phyloP scores from a whole-genome alignment of 1,284 basidiomycete genomes.

The Trichosporon faecale region DNA sequence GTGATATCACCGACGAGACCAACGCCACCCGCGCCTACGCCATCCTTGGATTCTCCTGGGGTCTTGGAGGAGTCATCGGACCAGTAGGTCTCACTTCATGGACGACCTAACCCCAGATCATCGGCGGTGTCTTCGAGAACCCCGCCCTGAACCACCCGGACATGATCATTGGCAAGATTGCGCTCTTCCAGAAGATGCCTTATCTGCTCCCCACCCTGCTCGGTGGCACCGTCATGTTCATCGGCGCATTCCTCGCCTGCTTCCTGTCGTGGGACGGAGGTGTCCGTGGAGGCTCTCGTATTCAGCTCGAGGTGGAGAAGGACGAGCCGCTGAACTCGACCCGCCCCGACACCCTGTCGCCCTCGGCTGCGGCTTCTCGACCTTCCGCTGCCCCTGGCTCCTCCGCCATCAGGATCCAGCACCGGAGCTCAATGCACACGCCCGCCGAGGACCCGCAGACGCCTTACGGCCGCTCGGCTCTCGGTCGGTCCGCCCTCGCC shows the following conservation, averaged over 20 bases:
- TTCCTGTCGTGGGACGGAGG: constrained; percentile 90
- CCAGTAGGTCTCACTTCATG: constrained; percentile 30
- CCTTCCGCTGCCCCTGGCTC: constrained; percentile 25
- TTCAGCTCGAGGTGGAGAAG: constrained; percentile 75
- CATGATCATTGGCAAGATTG: constrained; percentile 60
- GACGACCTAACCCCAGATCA: constrained; percentile 54
- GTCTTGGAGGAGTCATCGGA: constrained; percentile 69
- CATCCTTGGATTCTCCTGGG: constrained; percentile 93
- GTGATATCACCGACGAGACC: constrained; percentile 71
- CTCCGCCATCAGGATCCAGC: constrained; percentile 27
- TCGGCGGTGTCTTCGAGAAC: constrained; percentile 80
- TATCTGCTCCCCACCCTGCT: constrained; percentile 88
- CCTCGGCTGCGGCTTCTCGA: constrained; percentile 18
- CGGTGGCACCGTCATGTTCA: constrained; percentile 66
- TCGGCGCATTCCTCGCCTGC: constrained; percentile 77
- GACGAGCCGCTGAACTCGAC: constrained; percentile 44
- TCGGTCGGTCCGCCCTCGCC: not conserved
- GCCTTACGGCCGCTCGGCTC: constrained; percentile 10
- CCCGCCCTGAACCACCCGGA: constrained; percentile 81
- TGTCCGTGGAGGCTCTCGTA: constrained; percentile 70
- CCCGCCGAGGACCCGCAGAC: not conserved
- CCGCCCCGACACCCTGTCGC: constrained; percentile 16
- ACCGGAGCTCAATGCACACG: constrained; percentile 12
- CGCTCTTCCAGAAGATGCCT: constrained; percentile 73
- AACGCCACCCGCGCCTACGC: constrained; percentile 94